Conservation (phyloP, 208 protist species). For the Herpetomonas tarakana region DNA sequence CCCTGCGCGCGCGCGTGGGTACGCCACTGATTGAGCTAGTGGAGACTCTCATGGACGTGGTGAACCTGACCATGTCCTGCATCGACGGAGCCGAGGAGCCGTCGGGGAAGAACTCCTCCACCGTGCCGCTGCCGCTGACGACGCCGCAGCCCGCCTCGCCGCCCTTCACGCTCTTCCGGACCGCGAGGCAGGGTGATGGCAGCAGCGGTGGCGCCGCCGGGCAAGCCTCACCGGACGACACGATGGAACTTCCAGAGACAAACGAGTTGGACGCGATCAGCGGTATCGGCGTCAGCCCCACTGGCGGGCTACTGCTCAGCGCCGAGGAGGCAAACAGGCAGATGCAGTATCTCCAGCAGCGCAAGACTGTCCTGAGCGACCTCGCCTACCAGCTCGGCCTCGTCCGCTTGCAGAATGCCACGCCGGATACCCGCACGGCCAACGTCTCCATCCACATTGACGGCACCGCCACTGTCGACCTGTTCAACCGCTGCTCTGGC, state of each 20-base stretch:
- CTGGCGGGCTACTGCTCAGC: background rate
- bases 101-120: background rate
- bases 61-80: constrained; percentile 51
- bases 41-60: constrained; percentile 76
- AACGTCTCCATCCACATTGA: constrained; percentile 62
- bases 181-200: too few relatives aligned
- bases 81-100: constrained; percentile 13
- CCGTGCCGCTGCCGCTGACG: too few relatives aligned
- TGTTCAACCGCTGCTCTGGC: constrained; percentile 48
- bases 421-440: constrained; percentile 41
- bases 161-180: background rate
- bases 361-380: background rate
- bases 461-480: constrained; percentile 43
- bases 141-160: background rate
- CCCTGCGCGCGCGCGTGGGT: constrained; percentile 47
- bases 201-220: too few relatives aligned
- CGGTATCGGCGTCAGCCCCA: background rate
- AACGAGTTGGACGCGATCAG: background rate
- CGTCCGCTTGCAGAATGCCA: constrained; percentile 24
- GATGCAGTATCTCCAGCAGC: background rate
- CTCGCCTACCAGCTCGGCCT: constrained; percentile 11
- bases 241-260: too few relatives aligned
- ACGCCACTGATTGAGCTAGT: constrained; percentile 79
- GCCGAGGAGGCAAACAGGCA: background rate
- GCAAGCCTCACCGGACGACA: too few relatives aligned